phyloP scores from a whole-genome alignment of 352 stramenopile species.

The Phytophthora sansomeana region DNA sequence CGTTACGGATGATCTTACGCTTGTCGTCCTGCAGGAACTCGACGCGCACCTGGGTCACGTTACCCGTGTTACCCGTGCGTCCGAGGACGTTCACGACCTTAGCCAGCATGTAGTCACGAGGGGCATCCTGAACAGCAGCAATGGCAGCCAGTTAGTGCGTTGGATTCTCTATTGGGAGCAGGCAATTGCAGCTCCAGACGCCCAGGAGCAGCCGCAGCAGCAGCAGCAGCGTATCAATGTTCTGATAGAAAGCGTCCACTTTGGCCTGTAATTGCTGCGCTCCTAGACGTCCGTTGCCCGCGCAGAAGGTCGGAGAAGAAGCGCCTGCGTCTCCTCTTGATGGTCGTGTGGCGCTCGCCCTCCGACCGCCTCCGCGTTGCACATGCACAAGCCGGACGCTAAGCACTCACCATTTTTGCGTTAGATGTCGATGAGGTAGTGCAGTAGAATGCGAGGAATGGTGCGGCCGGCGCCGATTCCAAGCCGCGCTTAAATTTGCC shows the following conservation, averaged over 20 bases:
- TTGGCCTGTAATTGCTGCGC: conserved; percentile 23
- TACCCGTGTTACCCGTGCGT: conserved; percentile 99
- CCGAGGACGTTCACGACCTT: conserved; percentile 99
- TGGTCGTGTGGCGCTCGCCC: neutral
- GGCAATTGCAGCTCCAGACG: conserved; percentile 6
- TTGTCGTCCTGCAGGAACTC: conserved; percentile 99
- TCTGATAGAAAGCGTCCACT: conserved; percentile 2
- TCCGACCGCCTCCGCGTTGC: neutral
- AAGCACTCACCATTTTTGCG: conserved; percentile 73
- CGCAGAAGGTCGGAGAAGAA: conserved; percentile 11
- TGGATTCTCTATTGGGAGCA: neutral
- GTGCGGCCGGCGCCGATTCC: conserved; percentile 24
- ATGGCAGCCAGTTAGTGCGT: conserved; percentile 33
- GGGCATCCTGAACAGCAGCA: conserved; percentile 57
- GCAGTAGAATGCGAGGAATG: conserved; percentile 68
- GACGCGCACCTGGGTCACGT: conserved; percentile 99
- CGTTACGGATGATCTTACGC: conserved; percentile 99
- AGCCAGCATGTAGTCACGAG: conserved; percentile 96
- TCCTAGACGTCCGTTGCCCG: conserved; percentile 1
- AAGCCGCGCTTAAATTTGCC: conserved; percentile 47
- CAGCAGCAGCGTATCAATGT: neutral
- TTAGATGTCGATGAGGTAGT: conserved; percentile 90
- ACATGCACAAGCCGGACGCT: conserved; percentile 6
- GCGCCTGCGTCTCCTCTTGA: conserved; percentile 10
- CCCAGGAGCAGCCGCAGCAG: neutral